Evolutionary conservation across 176 grass and related monocot genomes (phyloP), one percentile per base, ranked within the genome.

Genomic region (Musa troglodytarum): DNA sequence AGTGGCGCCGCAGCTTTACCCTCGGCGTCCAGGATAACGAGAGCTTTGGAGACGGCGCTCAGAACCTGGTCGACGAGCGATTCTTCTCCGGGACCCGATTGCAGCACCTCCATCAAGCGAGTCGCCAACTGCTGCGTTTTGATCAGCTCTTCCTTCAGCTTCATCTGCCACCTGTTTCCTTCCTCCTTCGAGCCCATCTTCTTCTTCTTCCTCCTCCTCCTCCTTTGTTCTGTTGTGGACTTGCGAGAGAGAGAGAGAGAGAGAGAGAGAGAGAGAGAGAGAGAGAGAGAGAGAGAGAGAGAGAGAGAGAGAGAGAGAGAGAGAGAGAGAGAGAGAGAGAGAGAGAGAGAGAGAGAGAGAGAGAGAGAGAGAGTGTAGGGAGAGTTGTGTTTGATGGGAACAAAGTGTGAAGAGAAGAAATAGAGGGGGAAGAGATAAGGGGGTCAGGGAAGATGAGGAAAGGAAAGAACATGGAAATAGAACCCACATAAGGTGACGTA

Each of bases 391-490:
- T 11, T 58, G 11, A 0, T 5, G 14, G 14, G 2, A 16, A 58
- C 11, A 16, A 16, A 58, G 55, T 16, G 15, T 16, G 55, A 5
- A 5, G 34, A 19, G 13, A 61, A 20, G 57, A 61, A 8, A n/a
- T 7, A 19, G 5, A n/a, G 19, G 2, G 3, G 57, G 17, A 9
- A 61, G 14, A 17, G n/a, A 61, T 25, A 11, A 12, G 23, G 3
- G 2, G 22, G 2, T n/a, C n/a, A n/a, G n/a, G 22, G 22, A 22
- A 22, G 20, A 22, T 2, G 24, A 11, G 19, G 63, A 11, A 4
- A 4, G 68, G 68, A 70, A 70, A 49, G 68, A 50, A 52, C 68
- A 9, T 70, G 29, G 68, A 70, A 70, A 52, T n/a, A 11, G 68
- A 70, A 21, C 29, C 28, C 34, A 5, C 15, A 10, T 1, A 65